Conservation (phyloP, 306 rosid genomes). For the Medicago lupulina region DNA sequence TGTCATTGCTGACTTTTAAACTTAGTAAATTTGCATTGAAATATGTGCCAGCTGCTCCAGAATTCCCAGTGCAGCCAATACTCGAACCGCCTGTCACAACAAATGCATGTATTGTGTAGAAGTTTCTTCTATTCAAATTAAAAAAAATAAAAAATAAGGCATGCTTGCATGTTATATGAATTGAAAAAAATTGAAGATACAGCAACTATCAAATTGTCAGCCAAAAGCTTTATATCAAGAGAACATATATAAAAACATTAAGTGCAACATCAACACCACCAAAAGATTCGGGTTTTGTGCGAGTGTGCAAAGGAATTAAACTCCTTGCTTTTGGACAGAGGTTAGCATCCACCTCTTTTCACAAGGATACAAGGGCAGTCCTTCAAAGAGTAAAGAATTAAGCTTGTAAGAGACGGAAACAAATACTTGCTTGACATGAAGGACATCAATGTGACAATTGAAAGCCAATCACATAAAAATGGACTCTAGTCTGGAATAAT, state of each 20-base stretch:
- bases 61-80: constrained; percentile 89
- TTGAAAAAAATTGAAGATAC: constrained; percentile 19
- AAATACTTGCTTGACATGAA: constrained; percentile 14
- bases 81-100: constrained; percentile 83
- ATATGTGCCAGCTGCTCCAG: constrained; percentile 99
- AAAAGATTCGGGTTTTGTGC: constrained; percentile 18
- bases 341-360: neutral
- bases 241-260: constrained; percentile 30
- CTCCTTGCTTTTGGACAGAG: neutral
- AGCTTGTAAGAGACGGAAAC: constrained; percentile 12
- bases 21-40: constrained; percentile 89
- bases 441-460: constrained; percentile 13
- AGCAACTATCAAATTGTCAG: constrained; percentile 31
- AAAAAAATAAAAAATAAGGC: neutral
- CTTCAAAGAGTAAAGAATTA: constrained; percentile 15
- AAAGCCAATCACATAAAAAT: constrained; percentile 33
- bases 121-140: constrained; percentile 30
- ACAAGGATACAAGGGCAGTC: neutral
- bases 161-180: constrained; percentile 25
- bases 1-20: constrained; percentile 91
- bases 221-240: constrained; percentile 20
- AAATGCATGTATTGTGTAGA: constrained; percentile 38
- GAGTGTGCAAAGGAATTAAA: neutral
- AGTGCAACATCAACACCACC: constrained; percentile 21
- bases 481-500: constrained; percentile 6